These are phyloP conservation scores for Cercospora sp. DNA, from an alignment of 2,329 filamentous ascomycete genomes.

Conservation along the genomic window DNA sequence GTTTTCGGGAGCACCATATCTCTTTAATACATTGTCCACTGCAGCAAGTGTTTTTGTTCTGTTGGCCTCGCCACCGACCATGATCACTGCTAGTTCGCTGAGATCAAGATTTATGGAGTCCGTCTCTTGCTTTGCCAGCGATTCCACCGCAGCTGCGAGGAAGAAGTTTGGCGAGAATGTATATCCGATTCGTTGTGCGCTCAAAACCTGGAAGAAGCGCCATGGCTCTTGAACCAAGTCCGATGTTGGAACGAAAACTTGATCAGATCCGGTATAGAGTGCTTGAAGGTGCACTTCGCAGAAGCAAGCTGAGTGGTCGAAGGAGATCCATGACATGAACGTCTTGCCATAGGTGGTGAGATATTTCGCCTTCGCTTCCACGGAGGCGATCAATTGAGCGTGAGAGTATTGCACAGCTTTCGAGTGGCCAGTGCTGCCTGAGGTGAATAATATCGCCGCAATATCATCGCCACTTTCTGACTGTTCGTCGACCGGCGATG, in stretches of 20 bases:
- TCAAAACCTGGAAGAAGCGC: slow-evolving; percentile 46
- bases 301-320: slow-evolving; percentile 58
- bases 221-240: slow-evolving; percentile 46
- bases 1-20: slow-evolving; percentile 22
- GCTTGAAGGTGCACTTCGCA: slow-evolving; percentile 56
- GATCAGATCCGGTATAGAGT: slow-evolving; percentile 44
- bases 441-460: slow-evolving; percentile 30
- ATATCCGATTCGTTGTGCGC: slow-evolving; percentile 45
- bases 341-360: slow-evolving; percentile 18
- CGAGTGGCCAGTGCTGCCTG: slow-evolving; percentile 28
- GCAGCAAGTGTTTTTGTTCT: slow-evolving; percentile 23
- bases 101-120: slow-evolving; percentile 13
- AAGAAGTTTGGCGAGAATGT: slow-evolving; percentile 53
- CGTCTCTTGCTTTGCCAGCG: slow-evolving; percentile 13
- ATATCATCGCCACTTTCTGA: slow-evolving; percentile 4
- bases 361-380: slow-evolving; percentile 19
- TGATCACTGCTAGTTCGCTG: slow-evolving; percentile 31
- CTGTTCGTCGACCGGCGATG: slow-evolving; percentile 9
- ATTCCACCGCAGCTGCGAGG: slow-evolving; percentile 29
- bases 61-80: slow-evolving; percentile 53
- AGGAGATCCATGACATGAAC: slow-evolving; percentile 31
- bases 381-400: slow-evolving; percentile 23
- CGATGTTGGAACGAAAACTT: slow-evolving; percentile 50
- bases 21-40: slow-evolving; percentile 18
- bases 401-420: slow-evolving; percentile 30